A percentile compares a stretch with the other conserved stretches of the same genome.
Evolutionary conservation across 257 asterid species (phyloP).

Genomic region (Avicennia marina): DNA sequence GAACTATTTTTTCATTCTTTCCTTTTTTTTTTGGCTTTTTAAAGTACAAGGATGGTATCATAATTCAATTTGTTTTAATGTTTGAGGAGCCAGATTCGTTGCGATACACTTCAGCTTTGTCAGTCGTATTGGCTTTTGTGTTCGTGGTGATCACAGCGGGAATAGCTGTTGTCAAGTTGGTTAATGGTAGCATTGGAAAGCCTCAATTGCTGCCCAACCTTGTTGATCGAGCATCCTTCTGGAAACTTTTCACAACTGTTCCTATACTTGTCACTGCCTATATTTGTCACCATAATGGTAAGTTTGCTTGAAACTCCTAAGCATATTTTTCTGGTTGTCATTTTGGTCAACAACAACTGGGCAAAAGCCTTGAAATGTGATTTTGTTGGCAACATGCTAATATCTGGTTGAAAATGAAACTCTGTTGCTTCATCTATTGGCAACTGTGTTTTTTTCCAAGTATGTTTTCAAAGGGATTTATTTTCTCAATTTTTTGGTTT

Average conservation of each 20-base stretch:
- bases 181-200: conserved; percentile 69
- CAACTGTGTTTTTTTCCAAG: too few relatives aligned
- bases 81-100: conserved; percentile 62
- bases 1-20: not conserved
- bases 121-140: conserved; percentile 70
- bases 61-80: conserved; percentile 16
- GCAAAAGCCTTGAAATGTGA: too few relatives aligned
- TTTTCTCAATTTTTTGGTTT: too few relatives aligned
- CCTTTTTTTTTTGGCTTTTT: not conserved
- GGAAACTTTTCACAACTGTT: conserved; percentile 81
- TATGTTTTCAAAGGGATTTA: too few relatives aligned
- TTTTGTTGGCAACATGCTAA: too few relatives aligned
- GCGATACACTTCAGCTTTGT: conserved; percentile 88
- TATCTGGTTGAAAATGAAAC: too few relatives aligned
- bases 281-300: conserved; percentile 71
- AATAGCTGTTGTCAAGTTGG: conserved; percentile 47
- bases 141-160: conserved; percentile 88
- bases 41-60: conserved; percentile 8
- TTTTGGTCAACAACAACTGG: not conserved
- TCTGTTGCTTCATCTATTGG: too few relatives aligned
- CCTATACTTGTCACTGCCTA: conserved; percentile 90
- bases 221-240: conserved; percentile 78
- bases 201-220: conserved; percentile 68
- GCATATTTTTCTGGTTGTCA: not conserved
- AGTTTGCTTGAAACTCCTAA: conserved; percentile 20